Conservation (phyloP, 805 yeast genomes). For the Priceomyces castillae region DNA sequence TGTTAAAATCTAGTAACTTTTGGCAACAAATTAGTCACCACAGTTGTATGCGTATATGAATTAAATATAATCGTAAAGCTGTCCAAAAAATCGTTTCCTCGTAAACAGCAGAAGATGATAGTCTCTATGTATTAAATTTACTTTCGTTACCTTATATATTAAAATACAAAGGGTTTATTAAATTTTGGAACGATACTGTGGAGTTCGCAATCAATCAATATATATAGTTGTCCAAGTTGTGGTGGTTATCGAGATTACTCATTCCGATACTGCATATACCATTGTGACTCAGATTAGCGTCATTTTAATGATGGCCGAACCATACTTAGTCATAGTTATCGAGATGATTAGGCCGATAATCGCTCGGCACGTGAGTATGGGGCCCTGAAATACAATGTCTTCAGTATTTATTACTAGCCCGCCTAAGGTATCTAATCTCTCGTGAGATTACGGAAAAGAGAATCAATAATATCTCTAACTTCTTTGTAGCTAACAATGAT, state of each 20-base stretch:
- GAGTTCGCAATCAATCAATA: neutral
- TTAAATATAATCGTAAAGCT: too few species aligned
- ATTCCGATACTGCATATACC: constrained; percentile 1
- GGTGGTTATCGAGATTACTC: neutral
- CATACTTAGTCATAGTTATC: too few species aligned
- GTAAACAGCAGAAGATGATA: too few species aligned
- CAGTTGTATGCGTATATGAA: too few species aligned
- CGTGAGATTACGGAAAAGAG: constrained; percentile 56
- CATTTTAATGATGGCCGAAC: neutral
- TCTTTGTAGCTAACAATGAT: constrained; percentile 83
- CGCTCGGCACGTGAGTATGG: neutral
- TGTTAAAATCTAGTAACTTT: too few species aligned
- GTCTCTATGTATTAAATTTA: neutral
- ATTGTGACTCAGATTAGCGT: constrained; percentile 4
- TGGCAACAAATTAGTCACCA: too few species aligned
- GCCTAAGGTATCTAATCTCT: constrained; percentile 11
- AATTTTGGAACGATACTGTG: neutral
- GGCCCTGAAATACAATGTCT: neutral
- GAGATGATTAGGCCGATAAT: too few species aligned
- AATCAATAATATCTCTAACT: constrained; percentile 66
- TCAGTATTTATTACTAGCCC: neutral
- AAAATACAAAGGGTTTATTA: neutral
- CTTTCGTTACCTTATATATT: neutral
- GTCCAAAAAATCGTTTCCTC: too few species aligned
- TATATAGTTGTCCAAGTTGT: neutral